These are phyloP conservation scores for Durio zibethinus DNA, from an alignment of 345 rosid species.

Conservation along the genomic window DNA sequence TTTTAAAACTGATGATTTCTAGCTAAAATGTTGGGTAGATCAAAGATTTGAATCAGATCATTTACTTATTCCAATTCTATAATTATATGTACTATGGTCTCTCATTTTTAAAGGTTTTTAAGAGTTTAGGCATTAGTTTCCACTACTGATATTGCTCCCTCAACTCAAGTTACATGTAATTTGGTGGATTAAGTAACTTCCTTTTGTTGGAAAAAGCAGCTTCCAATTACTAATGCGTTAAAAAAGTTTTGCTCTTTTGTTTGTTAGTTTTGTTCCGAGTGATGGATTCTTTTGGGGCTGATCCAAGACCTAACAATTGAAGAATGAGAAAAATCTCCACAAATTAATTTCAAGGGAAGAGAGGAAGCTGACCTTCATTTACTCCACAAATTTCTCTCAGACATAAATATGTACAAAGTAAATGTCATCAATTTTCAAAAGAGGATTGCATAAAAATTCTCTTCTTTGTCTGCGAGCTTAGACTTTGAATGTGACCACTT, in stretches of 20 bases:
- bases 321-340: background rate
- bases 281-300: background rate
- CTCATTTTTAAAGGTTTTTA: background rate
- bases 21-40: background rate
- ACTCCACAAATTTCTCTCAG: background rate
- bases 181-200: background rate
- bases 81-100: background rate
- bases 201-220: background rate
- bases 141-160: too few relatives aligned
- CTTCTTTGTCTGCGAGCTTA: background rate
- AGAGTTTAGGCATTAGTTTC: background rate
- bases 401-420: too few relatives aligned
- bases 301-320: background rate
- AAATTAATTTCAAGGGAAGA: background rate
- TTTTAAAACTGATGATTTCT: background rate
- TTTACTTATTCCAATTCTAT: too few relatives aligned
- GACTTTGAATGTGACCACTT: background rate
- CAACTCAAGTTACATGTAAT: conserved; percentile 9
- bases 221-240: too few relatives aligned
- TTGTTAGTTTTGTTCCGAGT: background rate
- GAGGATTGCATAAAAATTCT: background rate
- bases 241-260: background rate
- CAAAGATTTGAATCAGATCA: background rate
- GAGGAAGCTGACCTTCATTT: background rate
- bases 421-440: background rate